Conservation (phyloP, 108 stramenopile species). For the Chaetoceros tenuissimus region DNA sequence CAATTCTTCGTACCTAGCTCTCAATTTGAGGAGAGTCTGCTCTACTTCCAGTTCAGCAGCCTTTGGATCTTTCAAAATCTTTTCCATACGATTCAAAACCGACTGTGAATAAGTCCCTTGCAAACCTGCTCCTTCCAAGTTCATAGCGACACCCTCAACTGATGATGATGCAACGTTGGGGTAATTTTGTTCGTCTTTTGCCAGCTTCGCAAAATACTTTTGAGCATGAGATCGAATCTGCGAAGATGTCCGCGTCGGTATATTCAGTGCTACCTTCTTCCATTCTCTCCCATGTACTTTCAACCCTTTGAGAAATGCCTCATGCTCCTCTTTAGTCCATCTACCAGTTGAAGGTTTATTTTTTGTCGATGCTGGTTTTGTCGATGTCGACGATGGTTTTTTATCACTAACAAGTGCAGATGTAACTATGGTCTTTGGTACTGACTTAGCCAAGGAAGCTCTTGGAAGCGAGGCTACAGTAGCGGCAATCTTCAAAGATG, state of each 20-base stretch:
- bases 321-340: conserved; percentile 91
- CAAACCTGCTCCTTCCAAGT: background rate
- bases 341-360: conserved; percentile 40
- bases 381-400: no score
- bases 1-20: conserved; percentile 43
- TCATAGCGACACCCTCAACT: background rate
- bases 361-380: no score
- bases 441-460: no score
- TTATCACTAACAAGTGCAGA: no score
- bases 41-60: conserved; percentile 50
- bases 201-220: conserved; percentile 91
- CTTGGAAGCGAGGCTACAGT: no score
- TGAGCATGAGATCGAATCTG: conserved; percentile 98
- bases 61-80: conserved; percentile 48
- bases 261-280: conserved; percentile 78
- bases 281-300: conserved; percentile 79
- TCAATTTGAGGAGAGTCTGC: conserved; percentile 41
- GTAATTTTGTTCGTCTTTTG: conserved; percentile 25
- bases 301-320: conserved; percentile 83
- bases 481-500: no score
- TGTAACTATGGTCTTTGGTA: no score
- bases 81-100: conserved; percentile 28
- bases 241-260: conserved; percentile 88
- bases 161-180: background rate
- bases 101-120: conserved; percentile 10